Conservation (phyloP, 1,284 basidiomycete species). For the Cryptococcus sp. region DNA sequence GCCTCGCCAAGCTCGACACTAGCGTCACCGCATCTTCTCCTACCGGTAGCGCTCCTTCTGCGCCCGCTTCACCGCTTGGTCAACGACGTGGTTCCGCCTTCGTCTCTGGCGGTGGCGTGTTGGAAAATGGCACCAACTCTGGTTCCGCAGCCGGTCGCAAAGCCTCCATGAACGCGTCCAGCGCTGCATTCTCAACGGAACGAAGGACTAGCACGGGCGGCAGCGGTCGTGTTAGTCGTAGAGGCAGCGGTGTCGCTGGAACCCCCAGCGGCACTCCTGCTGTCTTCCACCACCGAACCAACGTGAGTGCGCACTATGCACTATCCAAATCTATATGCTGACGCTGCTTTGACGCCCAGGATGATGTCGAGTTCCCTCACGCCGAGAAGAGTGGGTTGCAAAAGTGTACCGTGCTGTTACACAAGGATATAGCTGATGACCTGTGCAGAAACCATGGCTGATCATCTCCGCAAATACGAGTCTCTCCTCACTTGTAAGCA, state of each 20-base stretch:
- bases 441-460: constrained; percentile 64
- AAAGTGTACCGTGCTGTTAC: too few species aligned
- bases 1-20: constrained; percentile 15
- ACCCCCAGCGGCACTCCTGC: constrained; percentile 72
- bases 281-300: constrained; percentile 62
- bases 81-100: background rate
- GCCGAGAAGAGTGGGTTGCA: constrained; percentile 49
- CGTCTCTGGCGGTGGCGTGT: constrained; percentile 14
- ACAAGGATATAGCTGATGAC: background rate
- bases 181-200: constrained; percentile 22
- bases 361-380: constrained; percentile 51
- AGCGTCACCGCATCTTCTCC: constrained; percentile 5
- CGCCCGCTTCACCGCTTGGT: constrained; percentile 7
- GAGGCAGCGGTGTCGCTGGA: constrained; percentile 62
- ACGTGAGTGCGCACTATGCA: constrained; percentile 33
- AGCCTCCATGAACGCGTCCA: constrained; percentile 22
- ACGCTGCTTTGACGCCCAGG: constrained; percentile 24
- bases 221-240: constrained; percentile 29
- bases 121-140: constrained; percentile 49
- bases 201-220: constrained; percentile 16
- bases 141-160: constrained; percentile 39
- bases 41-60: constrained; percentile 4
- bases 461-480: constrained; percentile 86
- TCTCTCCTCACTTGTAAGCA: constrained; percentile 62
- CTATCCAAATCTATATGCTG: background rate